Evolutionary conservation across 1,284 basidiomycete genomes (phyloP).

Genomic region (Singerocomus inundabilis): DNA sequence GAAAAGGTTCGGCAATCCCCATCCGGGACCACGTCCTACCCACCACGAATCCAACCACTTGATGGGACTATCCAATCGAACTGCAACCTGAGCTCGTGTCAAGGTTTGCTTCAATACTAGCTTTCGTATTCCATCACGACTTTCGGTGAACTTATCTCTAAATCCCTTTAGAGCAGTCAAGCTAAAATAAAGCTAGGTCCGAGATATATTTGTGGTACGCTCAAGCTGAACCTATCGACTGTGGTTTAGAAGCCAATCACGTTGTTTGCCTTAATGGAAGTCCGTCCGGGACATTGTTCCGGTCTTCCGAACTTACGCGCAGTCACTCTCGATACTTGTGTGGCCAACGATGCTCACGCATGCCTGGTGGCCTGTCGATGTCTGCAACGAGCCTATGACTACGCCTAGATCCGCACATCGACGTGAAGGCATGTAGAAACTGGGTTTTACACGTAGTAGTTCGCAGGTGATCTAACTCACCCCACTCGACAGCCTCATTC

Average conservation of each 20-base stretch:
- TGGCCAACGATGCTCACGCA: neutral
- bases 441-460: neutral
- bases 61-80: neutral
- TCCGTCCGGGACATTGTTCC: neutral
- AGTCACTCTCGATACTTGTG: neutral
- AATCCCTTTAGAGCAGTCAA: neutral
- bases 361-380: neutral
- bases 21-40: conserved; percentile 1
- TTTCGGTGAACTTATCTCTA: neutral
- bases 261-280: neutral
- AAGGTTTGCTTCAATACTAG: neutral
- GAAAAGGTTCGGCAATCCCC: conserved; percentile 12
- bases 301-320: neutral
- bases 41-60: neutral
- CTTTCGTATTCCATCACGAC: conserved; percentile 2
- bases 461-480: neutral
- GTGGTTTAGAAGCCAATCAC: neutral
- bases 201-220: neutral
- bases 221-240: too few species aligned
- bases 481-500: neutral
- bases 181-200: neutral
- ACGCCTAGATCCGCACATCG: neutral
- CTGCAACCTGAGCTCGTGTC: neutral
- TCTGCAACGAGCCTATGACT: neutral
- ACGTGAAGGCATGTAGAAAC: neutral